Base-by-base conservation (phyloP, 192 early-diverging fungal genomes). In the Backusella luteola region DNA sequence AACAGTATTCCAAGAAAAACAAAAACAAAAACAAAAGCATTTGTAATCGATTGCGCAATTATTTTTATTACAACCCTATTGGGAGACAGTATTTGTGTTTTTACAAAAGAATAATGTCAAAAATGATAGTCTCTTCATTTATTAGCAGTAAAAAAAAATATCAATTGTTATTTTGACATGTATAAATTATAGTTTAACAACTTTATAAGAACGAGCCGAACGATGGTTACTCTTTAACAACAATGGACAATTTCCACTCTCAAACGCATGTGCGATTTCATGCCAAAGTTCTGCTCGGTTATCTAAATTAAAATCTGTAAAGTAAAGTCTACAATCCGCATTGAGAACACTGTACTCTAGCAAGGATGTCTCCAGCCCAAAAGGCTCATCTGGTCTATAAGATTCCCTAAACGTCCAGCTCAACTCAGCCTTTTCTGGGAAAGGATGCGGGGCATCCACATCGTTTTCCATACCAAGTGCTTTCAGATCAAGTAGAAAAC, bases 351-450 rank as follows among this genome's bases (percentile, higher is more conserved):
- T 80, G 66, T 80, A 80, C 59, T 80, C 79, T 2, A 80, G 35
- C 14, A 80, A 63, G 26, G 71, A 44, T 15, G 41, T 73, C 26
- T 75, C 71, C 4, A 76, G 42, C 5, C 79, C 79, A 66, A 75
- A 71, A 11, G 21, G 4, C 14, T 23, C 29, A 19, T 66, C 75
- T 21, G 79, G 79, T 17, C 75, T 42, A 63, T 80, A 80, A n/a
- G 68, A 69, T 53, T 80, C 79, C 52, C 79, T 69, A 71, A 80
- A 80, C n/a, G 79, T 80, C 74, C 75, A 80, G 9, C 75, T 75
- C 74, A 80, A 76, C 41, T 80, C 79, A 19, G 79, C 79, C 44
- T 71, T 69, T 29, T 76, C 52, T 34, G 79, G 79, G 41, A 80
- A 80, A 26, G 79, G 71, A 19, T 75, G 21, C 3, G 79, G 79